Conservation (phyloP, 2,329 filamentous ascomycete species). For the Ascosphaera aggregata region DNA sequence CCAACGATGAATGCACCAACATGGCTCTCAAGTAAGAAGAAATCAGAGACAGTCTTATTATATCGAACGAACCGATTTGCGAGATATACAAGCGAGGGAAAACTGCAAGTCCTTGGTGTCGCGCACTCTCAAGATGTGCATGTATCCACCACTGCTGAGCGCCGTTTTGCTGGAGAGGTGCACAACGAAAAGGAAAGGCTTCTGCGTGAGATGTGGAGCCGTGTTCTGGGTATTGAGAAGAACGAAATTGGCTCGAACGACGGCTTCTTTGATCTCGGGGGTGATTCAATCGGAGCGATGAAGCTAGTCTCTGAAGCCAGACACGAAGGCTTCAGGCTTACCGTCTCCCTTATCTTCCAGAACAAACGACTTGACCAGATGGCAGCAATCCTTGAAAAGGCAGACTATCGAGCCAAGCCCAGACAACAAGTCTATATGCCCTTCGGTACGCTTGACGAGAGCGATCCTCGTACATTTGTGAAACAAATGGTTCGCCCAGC, state of each 20-base stretch:
- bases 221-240: constrained; percentile 21
- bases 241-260: constrained; percentile 25
- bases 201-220: constrained; percentile 26
- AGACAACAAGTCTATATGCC: constrained; percentile 6
- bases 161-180: not conserved
- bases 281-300: constrained; percentile 35
- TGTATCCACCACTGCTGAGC: not conserved
- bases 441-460: constrained; percentile 18
- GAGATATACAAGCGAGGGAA: not conserved
- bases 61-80: not conserved
- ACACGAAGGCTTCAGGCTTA: constrained; percentile 24
- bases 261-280: constrained; percentile 33
- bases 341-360: constrained; percentile 31
- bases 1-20: not conserved
- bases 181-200: constrained; percentile 6
- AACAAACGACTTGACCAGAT: constrained; percentile 17
- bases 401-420: constrained; percentile 3
- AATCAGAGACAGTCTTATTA: not conserved
- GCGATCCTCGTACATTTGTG: constrained; percentile 18
- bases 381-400: constrained; percentile 22
- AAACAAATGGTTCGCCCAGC: constrained; percentile 20
- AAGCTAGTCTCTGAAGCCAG: constrained; percentile 33
- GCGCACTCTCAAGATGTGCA: not conserved
- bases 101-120: not conserved
- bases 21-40: not conserved